Evolutionary conservation across 495 filamentous ascomycete genomes (phyloP).

Genomic region (Aspergillus sclerotioniger): DNA sequence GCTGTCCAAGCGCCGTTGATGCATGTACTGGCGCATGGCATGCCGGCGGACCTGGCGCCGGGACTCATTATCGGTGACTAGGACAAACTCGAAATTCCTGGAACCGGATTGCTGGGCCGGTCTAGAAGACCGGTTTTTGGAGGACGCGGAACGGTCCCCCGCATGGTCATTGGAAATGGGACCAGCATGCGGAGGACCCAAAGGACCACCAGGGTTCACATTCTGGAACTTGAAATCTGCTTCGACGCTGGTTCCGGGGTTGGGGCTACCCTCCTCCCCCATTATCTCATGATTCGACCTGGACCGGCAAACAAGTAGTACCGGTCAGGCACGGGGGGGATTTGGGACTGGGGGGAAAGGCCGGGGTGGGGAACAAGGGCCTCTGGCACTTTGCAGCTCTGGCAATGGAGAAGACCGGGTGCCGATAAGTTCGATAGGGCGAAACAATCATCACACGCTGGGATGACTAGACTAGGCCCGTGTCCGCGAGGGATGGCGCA

Average conservation of each 20-base stretch:
- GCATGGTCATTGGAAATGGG: slow-evolving; percentile 12
- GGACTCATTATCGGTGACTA: slow-evolving; percentile 30
- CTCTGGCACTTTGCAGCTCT: slow-evolving; percentile 7
- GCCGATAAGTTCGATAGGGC: slow-evolving; percentile 8
- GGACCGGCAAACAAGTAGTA: slow-evolving; percentile 7
- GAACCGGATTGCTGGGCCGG: slow-evolving; percentile 14
- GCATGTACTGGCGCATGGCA: slow-evolving; percentile 36
- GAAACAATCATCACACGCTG: slow-evolving; percentile 10
- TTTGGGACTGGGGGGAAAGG: slow-evolving; percentile 7
- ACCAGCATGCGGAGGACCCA: slow-evolving; percentile 4
- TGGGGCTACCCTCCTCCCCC: slow-evolving; percentile 20
- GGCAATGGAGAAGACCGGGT: slow-evolving; percentile 14
- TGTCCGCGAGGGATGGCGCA: slow-evolving; percentile 1
- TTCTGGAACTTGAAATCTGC: slow-evolving; percentile 7
- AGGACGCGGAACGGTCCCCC: slow-evolving; percentile 2
- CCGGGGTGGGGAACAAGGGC: no score
- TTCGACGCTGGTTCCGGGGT: slow-evolving; percentile 8
- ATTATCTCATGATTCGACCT: slow-evolving; percentile 26
- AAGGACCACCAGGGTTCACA: slow-evolving; percentile 1
- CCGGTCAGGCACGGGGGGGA: slow-evolving; percentile 10
- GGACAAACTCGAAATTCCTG: slow-evolving; percentile 31
- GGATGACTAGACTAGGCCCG: not conserved
- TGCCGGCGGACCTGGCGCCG: slow-evolving; percentile 32
- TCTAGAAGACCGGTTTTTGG: slow-evolving; percentile 12
- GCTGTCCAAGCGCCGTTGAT: slow-evolving; percentile 29